Evolutionary conservation across 495 filamentous ascomycete species (phyloP).

Genomic region (Recurvomyces mirabilis): DNA sequence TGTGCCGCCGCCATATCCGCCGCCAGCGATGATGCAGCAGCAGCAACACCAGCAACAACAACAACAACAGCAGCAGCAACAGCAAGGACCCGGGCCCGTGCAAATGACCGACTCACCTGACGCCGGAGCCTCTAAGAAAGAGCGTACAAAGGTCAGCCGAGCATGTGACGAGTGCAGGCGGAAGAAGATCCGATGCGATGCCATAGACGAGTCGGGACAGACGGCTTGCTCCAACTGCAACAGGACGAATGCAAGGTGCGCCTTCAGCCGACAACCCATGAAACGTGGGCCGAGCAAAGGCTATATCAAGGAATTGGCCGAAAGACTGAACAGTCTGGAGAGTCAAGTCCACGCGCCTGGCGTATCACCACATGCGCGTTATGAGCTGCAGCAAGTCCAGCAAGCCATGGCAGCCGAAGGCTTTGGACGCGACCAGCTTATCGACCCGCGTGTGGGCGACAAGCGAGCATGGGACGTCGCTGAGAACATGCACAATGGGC

Average conservation of each 20-base stretch:
- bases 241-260: slow-evolving; percentile 62
- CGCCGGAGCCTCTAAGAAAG: slow-evolving; percentile 25
- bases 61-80: neutral
- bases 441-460: slow-evolving; percentile 13
- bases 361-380: slow-evolving; percentile 5
- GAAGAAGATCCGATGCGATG: slow-evolving; percentile 95
- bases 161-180: slow-evolving; percentile 92
- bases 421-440: neutral
- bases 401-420: slow-evolving; percentile 12
- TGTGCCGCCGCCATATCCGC: too few species aligned
- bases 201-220: slow-evolving; percentile 63
- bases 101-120: slow-evolving; percentile 4
- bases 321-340: slow-evolving; percentile 75
- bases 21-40: neutral
- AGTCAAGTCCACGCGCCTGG: slow-evolving; percentile 31
- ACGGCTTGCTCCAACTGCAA: slow-evolving; percentile 80
- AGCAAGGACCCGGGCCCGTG: neutral
- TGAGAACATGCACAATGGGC: slow-evolving; percentile 10
- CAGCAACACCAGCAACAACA: neutral
- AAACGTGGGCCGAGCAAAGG: slow-evolving; percentile 95
- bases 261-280: slow-evolving; percentile 86
- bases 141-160: slow-evolving; percentile 82
- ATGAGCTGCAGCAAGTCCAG: slow-evolving; percentile 16
- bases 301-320: slow-evolving; percentile 95
- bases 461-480: slow-evolving; percentile 13